Conservation (phyloP, 768 basidiomycete species). For the Roridomyces roridus region DNA sequence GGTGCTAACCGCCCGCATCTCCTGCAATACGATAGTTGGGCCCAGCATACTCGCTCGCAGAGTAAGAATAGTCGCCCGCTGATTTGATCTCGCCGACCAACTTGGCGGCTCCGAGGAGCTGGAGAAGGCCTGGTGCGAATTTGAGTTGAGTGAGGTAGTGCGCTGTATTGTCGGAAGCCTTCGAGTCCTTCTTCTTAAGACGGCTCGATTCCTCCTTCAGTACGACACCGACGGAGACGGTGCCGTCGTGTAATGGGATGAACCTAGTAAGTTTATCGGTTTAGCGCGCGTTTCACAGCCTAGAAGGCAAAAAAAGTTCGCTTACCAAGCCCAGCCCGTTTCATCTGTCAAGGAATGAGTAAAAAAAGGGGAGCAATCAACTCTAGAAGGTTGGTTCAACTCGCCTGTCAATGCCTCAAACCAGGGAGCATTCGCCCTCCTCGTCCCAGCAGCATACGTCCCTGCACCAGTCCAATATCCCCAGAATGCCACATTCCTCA, state of each 20-base stretch:
- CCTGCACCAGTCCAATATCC: constrained; percentile 51
- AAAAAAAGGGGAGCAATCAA: background rate
- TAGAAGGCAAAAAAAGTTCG: too few relatives aligned
- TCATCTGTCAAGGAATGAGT: constrained; percentile 32
- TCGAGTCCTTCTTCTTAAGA: constrained; percentile 17
- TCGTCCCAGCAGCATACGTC: constrained; percentile 39
- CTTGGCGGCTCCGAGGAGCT: background rate
- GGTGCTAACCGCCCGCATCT: background rate
- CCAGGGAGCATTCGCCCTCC: constrained; percentile 41
- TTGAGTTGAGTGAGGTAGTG: background rate
- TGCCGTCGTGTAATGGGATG: constrained; percentile 40
- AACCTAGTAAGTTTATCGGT: constrained; percentile 21
- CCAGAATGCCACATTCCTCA: constrained; percentile 58
- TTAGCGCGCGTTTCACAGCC: too few relatives aligned
- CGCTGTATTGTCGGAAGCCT: background rate
- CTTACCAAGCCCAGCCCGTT: constrained; percentile 41
- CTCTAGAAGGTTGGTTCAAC: background rate
- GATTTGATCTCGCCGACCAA: background rate
- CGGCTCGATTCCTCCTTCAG: constrained; percentile 33
- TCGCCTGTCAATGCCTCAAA: constrained; percentile 49
- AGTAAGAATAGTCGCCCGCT: background rate
- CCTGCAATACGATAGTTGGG: background rate
- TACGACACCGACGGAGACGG: constrained; percentile 41
- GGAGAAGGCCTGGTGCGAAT: background rate
- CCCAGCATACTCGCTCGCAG: background rate